Base-by-base conservation (phyloP, 164 flowering plant species). In the Cinnamomum micranthum region DNA sequence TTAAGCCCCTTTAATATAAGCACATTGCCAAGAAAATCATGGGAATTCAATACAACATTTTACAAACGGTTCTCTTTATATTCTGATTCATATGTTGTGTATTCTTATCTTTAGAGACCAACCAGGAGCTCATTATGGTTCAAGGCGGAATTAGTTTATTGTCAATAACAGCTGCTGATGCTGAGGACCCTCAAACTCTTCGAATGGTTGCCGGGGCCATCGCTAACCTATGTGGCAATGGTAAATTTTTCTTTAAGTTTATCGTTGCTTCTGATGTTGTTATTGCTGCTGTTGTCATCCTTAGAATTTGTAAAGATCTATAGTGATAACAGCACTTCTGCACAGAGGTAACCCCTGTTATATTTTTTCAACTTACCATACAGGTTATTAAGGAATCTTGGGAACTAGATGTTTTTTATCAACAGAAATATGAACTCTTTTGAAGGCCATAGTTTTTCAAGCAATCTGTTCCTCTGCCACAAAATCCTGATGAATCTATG, bases 191-290 rank as follows among this genome's bases (percentile, higher is more conserved):
- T 76, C 99, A 95, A 77, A 95, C 99, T 13, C 97, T 95, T 76
- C 90, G 99, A 63, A 93, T 95, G 98, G 94, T 95, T 79, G 99
- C 99, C 78, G 99, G 99, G 78, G 99, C 99, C 33, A 85, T 95
- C 23, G 99, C 99, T 68, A 95, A 95, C 84, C 89, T 95, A 50
- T 95, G 98, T 79, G 97, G 99, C 68, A 95, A 95, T 79, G 99
- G 99, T 95, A 90, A 76, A 67, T 33, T 74, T 20, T 70, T 20
- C 59, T 59, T n/a, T 60, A 12, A 7, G 50, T 6, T 47, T 50
- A 27, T 33, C 31, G 25, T 55, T 27, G 67, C 69, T 31, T 66
- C 4, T 27, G 28, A 17, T 12, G 9, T 66, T 31, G 17, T 9
- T 66, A 13, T 27, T 31, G 47, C 47, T 6, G 47, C 47, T 35